Evolutionary conservation across 1,284 basidiomycete species (phyloP), one percentile per base, ranked within the genome.

Genomic region (Sanguinoderma infundibulare): DNA sequence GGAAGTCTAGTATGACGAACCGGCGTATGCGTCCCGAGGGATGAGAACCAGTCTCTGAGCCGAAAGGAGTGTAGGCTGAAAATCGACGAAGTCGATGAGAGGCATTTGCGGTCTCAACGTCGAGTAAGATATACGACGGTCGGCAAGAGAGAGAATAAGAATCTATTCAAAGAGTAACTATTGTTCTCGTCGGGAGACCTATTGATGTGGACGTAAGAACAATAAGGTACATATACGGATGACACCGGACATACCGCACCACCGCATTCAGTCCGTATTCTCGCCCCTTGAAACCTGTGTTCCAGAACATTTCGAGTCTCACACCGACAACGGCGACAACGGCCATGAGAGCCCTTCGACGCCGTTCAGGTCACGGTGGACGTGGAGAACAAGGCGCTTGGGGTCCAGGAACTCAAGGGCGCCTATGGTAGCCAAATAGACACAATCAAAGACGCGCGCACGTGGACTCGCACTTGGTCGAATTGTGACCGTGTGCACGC

Each of bases 11-110:
- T 35, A 42, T 26, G 52, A n/a, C 22, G 57, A 59, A 39, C 59
- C 58, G 62, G 63, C 61, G 60, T 44, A 34, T 15, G 40, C 34
- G 32, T 39, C 51, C 24, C 12, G 20, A 57, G 57, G 22, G 30
- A 34, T 34, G 63, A 59, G 60, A 61, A 59, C 63, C 63, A 44
- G 63, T 61, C 63, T 64, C 60, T 35, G 46, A 59, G 35, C 53
- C 26, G 38, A 28, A 50, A 39, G 14, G 46, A 38, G 52, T 34
- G 57, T 46, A 54, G 34, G 57, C 44, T 35, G 30, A 35, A 35
- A 64, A 61, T 47, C 63, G 60, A 61, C 54, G 24, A 38, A 56
- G 63, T 61, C 63, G 59, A 64, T 59, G 54, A 8, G 22, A 50
- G n/a, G 22, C 8, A 24, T 22, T 51, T 32, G 46, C 30, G 28